Conservation (phyloP, 257 asterid species). For the Penstemon newberryi region DNA sequence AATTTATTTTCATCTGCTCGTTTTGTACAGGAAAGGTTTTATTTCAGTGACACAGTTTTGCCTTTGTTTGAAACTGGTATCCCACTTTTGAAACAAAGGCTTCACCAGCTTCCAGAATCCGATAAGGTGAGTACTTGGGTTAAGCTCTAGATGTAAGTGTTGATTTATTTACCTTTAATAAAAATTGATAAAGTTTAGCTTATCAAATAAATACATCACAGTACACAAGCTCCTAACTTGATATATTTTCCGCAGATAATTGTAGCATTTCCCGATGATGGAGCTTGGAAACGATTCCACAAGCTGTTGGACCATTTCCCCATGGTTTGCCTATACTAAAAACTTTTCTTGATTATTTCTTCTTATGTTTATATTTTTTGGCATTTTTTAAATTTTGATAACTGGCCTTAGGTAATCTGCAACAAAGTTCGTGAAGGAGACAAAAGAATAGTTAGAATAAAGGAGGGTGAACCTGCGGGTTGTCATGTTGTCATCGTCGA, state of each 20-base stretch:
- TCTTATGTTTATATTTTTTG: conserved; percentile 8
- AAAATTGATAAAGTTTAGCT: not conserved
- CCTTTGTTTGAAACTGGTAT: conserved; percentile 93
- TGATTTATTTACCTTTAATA: not conserved
- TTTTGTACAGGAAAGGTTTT: conserved; percentile 81
- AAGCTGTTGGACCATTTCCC: conserved; percentile 75
- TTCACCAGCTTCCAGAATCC: conserved; percentile 65
- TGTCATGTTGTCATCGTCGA: conserved; percentile 96
- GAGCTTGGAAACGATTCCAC: conserved; percentile 99
- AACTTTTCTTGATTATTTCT: conserved; percentile 1
- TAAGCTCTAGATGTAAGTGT: conserved; percentile 3
- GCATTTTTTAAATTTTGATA: conserved; percentile 4
- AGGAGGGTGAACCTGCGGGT: conserved; percentile 87
- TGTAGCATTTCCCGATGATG: conserved; percentile 95
- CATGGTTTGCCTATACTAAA: conserved; percentile 38
- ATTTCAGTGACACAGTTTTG: conserved; percentile 80
- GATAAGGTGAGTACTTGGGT: conserved; percentile 53
- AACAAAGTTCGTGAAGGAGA: conserved; percentile 97
- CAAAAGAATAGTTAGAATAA: conserved; percentile 83
- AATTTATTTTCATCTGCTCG: conserved; percentile 23
- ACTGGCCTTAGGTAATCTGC: conserved; percentile 71
- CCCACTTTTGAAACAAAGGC: conserved; percentile 84
- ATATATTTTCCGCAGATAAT: conserved; percentile 57
- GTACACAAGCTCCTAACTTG: not conserved
- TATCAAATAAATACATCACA: not conserved